phyloP scores from a whole-genome alignment of 148 eudicot genomes.

The Cornus controversa region DNA sequence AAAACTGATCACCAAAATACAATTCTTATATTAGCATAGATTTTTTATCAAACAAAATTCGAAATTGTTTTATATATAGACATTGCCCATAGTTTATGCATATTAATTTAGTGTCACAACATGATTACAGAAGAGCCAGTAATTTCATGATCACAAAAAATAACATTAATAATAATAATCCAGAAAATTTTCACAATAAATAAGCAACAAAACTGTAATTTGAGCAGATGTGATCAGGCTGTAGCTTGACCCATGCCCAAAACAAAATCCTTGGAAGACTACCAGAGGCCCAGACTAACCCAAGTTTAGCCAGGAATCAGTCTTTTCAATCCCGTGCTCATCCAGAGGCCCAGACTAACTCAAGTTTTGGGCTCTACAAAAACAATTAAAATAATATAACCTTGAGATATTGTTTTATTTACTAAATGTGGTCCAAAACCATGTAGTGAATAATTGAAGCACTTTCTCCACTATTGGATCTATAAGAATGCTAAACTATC shows the following conservation, averaged over 20 bases:
- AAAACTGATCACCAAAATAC: conserved; percentile 44
- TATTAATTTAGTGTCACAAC: neutral
- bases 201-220: too few species aligned
- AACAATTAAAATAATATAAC: too few species aligned
- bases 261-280: too few species aligned
- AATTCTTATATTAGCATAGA: conserved; percentile 16
- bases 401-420: neutral
- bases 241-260: neutral
- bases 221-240: too few species aligned
- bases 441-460: neutral
- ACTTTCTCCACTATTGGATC: too few species aligned
- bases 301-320: too few species aligned
- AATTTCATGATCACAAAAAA: neutral
- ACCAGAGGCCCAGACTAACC: too few species aligned
- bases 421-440: neutral
- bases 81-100: neutral
- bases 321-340: too few species aligned
- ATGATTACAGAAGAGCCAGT: neutral
- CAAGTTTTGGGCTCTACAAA: neutral
- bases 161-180: too few species aligned
- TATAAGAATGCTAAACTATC: too few species aligned
- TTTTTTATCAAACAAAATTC: conserved; percentile 15
- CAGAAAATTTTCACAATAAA: neutral
- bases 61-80: neutral
- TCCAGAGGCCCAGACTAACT: too few species aligned